phyloP scores from a whole-genome alignment of 176 grass and related monocot genomes.

The Sorghum bicolor region DNA sequence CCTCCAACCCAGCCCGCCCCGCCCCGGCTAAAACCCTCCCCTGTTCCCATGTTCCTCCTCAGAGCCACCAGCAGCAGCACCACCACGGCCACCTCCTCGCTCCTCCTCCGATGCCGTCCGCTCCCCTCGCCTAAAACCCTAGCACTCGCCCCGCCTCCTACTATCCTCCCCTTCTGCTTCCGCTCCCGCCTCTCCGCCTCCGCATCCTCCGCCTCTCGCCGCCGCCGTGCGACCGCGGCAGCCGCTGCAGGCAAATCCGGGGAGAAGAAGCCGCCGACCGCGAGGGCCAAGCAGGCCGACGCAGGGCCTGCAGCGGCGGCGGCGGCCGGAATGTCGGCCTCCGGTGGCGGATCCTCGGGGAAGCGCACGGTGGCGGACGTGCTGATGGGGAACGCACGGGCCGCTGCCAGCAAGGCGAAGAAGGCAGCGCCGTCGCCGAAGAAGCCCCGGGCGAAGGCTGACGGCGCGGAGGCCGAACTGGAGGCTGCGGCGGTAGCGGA shows the following conservation, averaged over 20 bases:
- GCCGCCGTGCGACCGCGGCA: slow-evolving; percentile 19
- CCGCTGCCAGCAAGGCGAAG: slow-evolving; percentile 52
- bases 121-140: slow-evolving; percentile 54
- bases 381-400: slow-evolving; percentile 85
- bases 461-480: slow-evolving; percentile 17
- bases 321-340: slow-evolving; percentile 46
- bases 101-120: slow-evolving; percentile 38
- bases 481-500: slow-evolving; percentile 25
- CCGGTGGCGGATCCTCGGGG: slow-evolving; percentile 12
- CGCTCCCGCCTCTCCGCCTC: slow-evolving; percentile 1
- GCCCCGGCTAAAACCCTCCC: slow-evolving; percentile 31
- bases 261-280: slow-evolving; percentile 26
- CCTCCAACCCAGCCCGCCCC: background rate
- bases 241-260: slow-evolving; percentile 38
- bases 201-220: background rate
- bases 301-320: slow-evolving; percentile 1
- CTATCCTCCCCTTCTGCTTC: background rate
- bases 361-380: slow-evolving; percentile 83
- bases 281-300: slow-evolving; percentile 14
- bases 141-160: slow-evolving; percentile 1
- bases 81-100: slow-evolving; percentile 25
- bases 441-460: slow-evolving; percentile 42
- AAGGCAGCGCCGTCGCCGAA: slow-evolving; percentile 58
- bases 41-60: slow-evolving; percentile 46
- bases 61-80: slow-evolving; percentile 27